Base-by-base conservation (phyloP, 2,329 filamentous ascomycete genomes). In the Aspergillus quadricinctus region DNA sequence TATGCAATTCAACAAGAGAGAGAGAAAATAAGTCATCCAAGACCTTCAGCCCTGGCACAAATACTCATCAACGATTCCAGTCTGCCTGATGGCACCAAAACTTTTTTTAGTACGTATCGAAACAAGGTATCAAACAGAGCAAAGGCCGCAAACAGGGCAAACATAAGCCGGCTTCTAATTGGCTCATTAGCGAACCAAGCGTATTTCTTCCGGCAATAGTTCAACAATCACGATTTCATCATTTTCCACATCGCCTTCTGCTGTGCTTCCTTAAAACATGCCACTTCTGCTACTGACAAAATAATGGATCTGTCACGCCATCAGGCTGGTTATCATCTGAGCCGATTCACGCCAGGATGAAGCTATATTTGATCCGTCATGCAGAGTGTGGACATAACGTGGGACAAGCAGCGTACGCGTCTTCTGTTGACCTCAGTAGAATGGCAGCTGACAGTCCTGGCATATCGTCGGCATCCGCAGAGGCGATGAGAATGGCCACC, bases 341-440 rank as follows among this genome's bases (percentile, higher is more conserved):
- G 14, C 21, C 3, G 17, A 31, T 10, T 27, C 8, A 10, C 37
- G 17, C 50, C 53, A 64, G 53, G 37, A 83, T 88, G 82, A 82
- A 80, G 68, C 74, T 96, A 54, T 85, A 92, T 66, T 81, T 96
- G 65, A 84, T 95, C 67, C 87, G 92, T 56, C 92, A 96, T 78
- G 91, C 88, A 70, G 91, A 96, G 77, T 93, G 90, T 11, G 89
- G 94, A 64, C 90, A 96, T 76, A 96, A 96, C 72, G 88, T 94
- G 58, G 61, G 63, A 88, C 88, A 52, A 82, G 62, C 65, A 63
- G 60, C 61, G 65, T 62, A 65, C 56, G 52, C 56, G 51, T 52
- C 37, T 49, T 48, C 35, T 48, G 23, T 40, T 43, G 17, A 23
- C 37, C 6, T 7, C 40, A 25, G 23, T 48, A 17, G 43, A 46